A percentile compares a stretch with the other conserved stretches of the same genome.
These are phyloP conservation scores for Coniochaeta ligniaria DNA, from an alignment of 2,329 filamentous ascomycete genomes.

Conservation along the genomic window DNA sequence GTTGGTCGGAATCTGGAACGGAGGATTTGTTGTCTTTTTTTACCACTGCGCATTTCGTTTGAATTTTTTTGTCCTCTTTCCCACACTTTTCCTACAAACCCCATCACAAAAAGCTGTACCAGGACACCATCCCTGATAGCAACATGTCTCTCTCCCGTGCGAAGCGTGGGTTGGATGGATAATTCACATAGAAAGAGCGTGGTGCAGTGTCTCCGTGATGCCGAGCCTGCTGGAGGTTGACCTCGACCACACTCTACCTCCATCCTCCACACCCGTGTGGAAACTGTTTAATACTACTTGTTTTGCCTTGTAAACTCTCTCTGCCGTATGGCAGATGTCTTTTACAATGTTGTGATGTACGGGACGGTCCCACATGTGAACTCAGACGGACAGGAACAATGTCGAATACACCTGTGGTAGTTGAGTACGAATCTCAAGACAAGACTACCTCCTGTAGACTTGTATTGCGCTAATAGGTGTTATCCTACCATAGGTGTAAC, in stretches of 20 bases:
- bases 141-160: neutral
- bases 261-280: neutral
- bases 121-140: neutral
- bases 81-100: neutral
- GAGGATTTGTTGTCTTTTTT: slow-evolving; percentile 9
- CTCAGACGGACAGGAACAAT: neutral
- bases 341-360: neutral
- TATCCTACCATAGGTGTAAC: too few relatives aligned
- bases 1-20: slow-evolving; percentile 13
- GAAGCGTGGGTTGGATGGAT: neutral
- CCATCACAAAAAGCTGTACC: neutral
- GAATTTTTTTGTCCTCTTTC: neutral
- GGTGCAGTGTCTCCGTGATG: neutral
- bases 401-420: too few relatives aligned
- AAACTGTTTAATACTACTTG: neutral
- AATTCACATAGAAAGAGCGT: neutral
- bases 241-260: neutral
- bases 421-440: too few relatives aligned
- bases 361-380: neutral
- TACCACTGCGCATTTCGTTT: neutral
- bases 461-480: too few relatives aligned
- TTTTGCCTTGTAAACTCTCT: neutral
- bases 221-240: neutral
- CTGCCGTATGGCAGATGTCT: neutral
- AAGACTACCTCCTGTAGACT: too few relatives aligned